Conservation (phyloP, 495 filamentous ascomycete genomes). For the Delitschia confertaspora region DNA sequence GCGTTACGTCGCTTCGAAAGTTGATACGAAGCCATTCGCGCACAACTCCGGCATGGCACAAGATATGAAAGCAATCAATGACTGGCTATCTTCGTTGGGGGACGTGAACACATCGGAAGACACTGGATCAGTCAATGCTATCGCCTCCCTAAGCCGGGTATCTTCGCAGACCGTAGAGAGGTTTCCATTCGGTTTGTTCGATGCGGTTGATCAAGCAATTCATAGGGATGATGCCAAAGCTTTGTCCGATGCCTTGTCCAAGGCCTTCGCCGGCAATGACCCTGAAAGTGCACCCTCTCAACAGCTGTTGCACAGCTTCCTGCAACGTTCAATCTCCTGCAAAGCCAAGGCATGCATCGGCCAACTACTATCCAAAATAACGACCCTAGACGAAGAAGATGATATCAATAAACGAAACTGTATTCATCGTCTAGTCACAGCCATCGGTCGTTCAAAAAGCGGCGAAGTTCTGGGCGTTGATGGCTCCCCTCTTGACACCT, state of each 20-base stretch:
- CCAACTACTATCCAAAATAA: conserved; percentile 56
- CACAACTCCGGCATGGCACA: conserved; percentile 58
- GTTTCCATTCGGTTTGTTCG: conserved; percentile 54
- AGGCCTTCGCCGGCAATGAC: conserved; percentile 45
- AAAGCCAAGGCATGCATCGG: conserved; percentile 58
- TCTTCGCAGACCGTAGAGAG: conserved; percentile 63
- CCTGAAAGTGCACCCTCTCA: conserved; percentile 44
- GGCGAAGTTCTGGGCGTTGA: conserved; percentile 42
- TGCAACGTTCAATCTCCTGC: conserved; percentile 75
- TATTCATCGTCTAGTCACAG: conserved; percentile 82
- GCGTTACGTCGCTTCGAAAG: conserved; percentile 76
- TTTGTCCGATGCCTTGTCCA: conserved; percentile 50
- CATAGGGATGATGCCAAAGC: conserved; percentile 59
- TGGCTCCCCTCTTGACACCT: conserved; percentile 40
- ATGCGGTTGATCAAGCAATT: conserved; percentile 68
- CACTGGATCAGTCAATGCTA: conserved; percentile 59
- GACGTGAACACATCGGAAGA: conserved; percentile 65
- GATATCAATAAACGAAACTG: conserved; percentile 93
- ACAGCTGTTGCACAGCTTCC: conserved; percentile 61
- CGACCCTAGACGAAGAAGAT: conserved; percentile 69
- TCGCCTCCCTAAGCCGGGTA: conserved; percentile 59
- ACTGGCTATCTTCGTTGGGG: conserved; percentile 75
- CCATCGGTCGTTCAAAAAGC: conserved; percentile 71
- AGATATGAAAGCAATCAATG: conserved; percentile 71
- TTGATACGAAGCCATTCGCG: conserved; percentile 76